Base-by-base conservation (phyloP, 2,329 filamentous ascomycete genomes). In the Botryosphaeria dothidea region DNA sequence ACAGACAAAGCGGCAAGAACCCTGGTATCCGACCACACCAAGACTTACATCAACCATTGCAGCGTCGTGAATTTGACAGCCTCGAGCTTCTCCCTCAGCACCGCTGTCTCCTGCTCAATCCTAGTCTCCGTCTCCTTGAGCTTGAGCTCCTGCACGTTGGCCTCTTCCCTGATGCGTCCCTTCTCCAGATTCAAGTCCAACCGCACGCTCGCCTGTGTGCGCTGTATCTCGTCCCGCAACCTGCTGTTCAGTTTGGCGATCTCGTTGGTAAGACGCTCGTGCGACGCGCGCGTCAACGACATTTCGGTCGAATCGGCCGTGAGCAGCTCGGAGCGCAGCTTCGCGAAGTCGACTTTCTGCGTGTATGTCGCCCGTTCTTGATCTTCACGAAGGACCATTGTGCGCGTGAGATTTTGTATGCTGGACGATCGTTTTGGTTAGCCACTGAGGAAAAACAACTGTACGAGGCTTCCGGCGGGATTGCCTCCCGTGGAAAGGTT, bases 111-210 rank as follows among this genome's bases (percentile, higher is more conserved):
- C 81, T 98, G 94, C 83, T 99, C 95, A 73, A 99, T 98, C 80
- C 96, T 90, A 65, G 93, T 97, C 82, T 99, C 95, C 13, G 95
- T 98, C 85, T 99, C 95, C 83, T 97, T 97, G 73, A 99, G 92
- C 83, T 97, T 96, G 79, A 99, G 88, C 79, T 99, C 95, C 81
- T 98, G 95, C 65, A 91, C 90, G 70, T 97, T 96, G 19, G 93
- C 93, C 83, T 99, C 95, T 80, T 99, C 95, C 67, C 95, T 85
- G 70, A 98, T 99, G 68, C 95, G 86, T 15, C 95, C 95, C 82
- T 99, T 99, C 75, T 99, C 95, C 51, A 99, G 82, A 78, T 98
- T 99, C 67, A 99, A 81, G 78, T 99, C 95, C 51, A 99, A 82
- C 66, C 94, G 86, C 41, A 98, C 93, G 67, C 91, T 94, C 5